Evolutionary conservation across 495 filamentous ascomycete genomes (phyloP).

Genomic region (Podospora pseudopauciseta): DNA sequence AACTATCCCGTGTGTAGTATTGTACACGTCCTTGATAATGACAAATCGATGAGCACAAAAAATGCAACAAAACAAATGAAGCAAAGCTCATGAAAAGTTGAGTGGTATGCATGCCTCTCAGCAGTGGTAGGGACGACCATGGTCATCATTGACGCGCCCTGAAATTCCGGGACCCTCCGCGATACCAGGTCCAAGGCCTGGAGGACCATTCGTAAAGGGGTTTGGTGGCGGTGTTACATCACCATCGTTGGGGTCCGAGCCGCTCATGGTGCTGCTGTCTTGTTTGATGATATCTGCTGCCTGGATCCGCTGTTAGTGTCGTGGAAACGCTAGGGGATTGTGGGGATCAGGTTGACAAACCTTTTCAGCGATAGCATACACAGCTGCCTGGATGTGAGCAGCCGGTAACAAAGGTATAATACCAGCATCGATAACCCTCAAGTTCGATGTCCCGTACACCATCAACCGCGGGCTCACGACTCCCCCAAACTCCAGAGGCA

Average conservation of each 20-base stretch:
- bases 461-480: conserved; percentile 47
- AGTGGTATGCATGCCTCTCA: too few relatives aligned
- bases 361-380: conserved; percentile 55
- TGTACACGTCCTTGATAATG: background rate
- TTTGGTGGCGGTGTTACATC: background rate
- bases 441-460: conserved; percentile 44
- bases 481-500: conserved; percentile 36
- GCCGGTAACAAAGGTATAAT: conserved; percentile 49
- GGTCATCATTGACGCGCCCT: too few relatives aligned
- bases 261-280: background rate
- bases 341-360: conserved; percentile 19
- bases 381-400: conserved; percentile 45
- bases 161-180: background rate
- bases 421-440: conserved; percentile 48
- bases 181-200: background rate
- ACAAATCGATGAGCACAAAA: background rate
- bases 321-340: background rate
- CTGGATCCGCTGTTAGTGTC: background rate
- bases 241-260: background rate
- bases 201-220: background rate
- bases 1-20: background rate
- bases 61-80: background rate
- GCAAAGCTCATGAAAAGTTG: background rate
- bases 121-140: too few relatives aligned
- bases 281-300: background rate